Evolutionary conservation across 805 yeast genomes (phyloP), one percentile per base, ranked within the genome.

Genomic region (Yarrowia sp.): DNA sequence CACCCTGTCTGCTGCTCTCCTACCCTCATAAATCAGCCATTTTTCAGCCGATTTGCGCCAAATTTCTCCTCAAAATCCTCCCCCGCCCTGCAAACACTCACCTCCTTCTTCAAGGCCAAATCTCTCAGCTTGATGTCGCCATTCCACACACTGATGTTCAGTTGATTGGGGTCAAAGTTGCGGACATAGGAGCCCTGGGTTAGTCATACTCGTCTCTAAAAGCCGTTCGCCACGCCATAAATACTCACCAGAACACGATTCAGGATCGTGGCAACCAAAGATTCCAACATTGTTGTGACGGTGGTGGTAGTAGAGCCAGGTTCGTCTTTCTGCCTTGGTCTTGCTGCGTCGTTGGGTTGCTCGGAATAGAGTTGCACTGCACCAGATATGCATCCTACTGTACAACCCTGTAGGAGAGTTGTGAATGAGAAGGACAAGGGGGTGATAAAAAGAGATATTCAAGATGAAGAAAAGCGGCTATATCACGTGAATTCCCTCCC

Each of bases 71-170:
- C 22, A n/a, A n/a, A n/a, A n/a, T 16, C 24, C 19, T 9, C 8
- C 19, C 30, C 6, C 44, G 11, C 41, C 14, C 24, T 22, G 12
- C 6, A 4, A 12, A 21, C 22, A 65, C 77, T 51, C 66, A 76
- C 79, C 73, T 92, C 98, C 67, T 89, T 88, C 76, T 90, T 91
- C 66, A 95, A 79, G 65, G 87, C 82, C 67, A 96, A 81, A 73
- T 92, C 86, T 67, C 81, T 82, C 64, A 95, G 79, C 73, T 90
- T 90, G 32, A 92, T 98, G 79, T 95, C 98, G 38, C 99, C 99
- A 71, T 92, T 85, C 97, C 98, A 92, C 35, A 95, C 92, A 5
- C 98, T 99, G 64, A 95, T 92, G 70, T 95, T 92, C 71, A 95
- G 79, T 72, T 95, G 97, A 69, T 89, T 90, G 17, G 98, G 92